Evolutionary conservation across 192 early-diverging fungal species (phyloP).

Genomic region (Glomus cerebriforme): DNA sequence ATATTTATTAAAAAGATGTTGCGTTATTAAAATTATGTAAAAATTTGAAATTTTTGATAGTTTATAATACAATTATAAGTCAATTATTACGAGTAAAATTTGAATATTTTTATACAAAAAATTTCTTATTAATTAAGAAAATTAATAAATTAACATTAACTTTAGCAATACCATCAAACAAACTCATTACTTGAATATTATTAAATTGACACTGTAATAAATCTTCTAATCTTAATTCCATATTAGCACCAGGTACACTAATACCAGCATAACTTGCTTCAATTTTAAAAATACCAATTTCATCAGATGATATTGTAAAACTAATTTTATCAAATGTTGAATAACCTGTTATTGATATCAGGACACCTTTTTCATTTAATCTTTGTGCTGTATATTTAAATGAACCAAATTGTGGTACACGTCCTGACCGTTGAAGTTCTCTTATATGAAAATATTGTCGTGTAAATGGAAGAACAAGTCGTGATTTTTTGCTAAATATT

Average conservation of each 20-base stretch:
- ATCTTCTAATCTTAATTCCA: slow-evolving; percentile 90
- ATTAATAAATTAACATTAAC: slow-evolving; percentile 97
- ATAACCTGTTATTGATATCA: slow-evolving; percentile 83
- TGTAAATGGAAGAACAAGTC: slow-evolving; percentile 82
- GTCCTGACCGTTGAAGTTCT: slow-evolving; percentile 81
- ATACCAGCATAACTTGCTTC: slow-evolving; percentile 80
- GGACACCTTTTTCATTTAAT: slow-evolving; percentile 89
- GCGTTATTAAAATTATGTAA: no score
- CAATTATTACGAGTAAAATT: no score
- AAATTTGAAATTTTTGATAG: no score
- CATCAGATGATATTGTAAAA: slow-evolving; percentile 90
- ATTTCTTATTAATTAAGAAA: slow-evolving; percentile 98
- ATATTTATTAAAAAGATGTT: no score
- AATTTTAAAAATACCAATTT: slow-evolving; percentile 86
- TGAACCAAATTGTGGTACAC: slow-evolving; percentile 94
- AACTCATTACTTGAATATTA: slow-evolving; percentile 84
- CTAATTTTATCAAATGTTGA: slow-evolving; percentile 85
- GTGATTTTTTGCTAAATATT: slow-evolving; percentile 56
- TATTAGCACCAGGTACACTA: slow-evolving; percentile 61
- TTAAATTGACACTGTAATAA: slow-evolving; percentile 94
- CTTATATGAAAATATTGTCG: slow-evolving; percentile 94
- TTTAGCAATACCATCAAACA: slow-evolving; percentile 89
- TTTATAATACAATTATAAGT: no score
- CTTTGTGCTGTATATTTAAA: slow-evolving; percentile 97
- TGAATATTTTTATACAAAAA: slow-evolving; percentile 32